Base-by-base conservation (phyloP, 1,139 yeast genomes). In the Pneumocystis canis region DNA sequence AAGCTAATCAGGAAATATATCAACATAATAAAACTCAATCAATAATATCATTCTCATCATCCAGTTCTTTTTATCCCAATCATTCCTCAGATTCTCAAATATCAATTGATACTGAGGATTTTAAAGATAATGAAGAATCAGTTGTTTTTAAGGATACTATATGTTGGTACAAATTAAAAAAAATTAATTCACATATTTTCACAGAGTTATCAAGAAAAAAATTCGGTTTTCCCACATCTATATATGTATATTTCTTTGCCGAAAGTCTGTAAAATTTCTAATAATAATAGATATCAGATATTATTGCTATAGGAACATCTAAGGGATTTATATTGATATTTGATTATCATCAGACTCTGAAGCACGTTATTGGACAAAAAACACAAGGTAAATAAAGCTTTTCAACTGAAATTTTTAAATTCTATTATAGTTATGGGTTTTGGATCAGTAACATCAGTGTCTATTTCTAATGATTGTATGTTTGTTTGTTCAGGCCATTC, bases 231-330 rank as follows among this genome's bases (percentile, higher is more conserved):
- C 31, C 58, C 62, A n/a, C 64, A 64, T 33, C 63, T 65, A 16
- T 60, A 64, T 16, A 60, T 61, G 37, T 62, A 62, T n/a, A 53
- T 63, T 33, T 64, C 66, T 39, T 63, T 64, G 6, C 60, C 33
- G 6, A 60, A 63, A 28, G 64, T 14, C 58, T 62, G 63, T 32
- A 62, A 61, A 40, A 63, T 61, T 54, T 39, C 54, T 60, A 40
- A 66, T 64, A 25, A 41, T 58, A 25, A 11, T 57, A 57, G 59
- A 25, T 84, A 0, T 78, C 83, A 1, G 76, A 82, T 2, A 76
- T 76, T 62, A 76, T 88, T 1, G 82, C 81, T 0, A 70, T 87
- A 14, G 94, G 89, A 1, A 87, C 94, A 0, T 69, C 78, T 0
- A 77, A 77, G 60, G 90, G 90, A 0, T 74, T 72, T 59, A 76